Conservation (phyloP, 2,329 filamentous ascomycete genomes). For the Stagonosporopsis tanaceti region DNA sequence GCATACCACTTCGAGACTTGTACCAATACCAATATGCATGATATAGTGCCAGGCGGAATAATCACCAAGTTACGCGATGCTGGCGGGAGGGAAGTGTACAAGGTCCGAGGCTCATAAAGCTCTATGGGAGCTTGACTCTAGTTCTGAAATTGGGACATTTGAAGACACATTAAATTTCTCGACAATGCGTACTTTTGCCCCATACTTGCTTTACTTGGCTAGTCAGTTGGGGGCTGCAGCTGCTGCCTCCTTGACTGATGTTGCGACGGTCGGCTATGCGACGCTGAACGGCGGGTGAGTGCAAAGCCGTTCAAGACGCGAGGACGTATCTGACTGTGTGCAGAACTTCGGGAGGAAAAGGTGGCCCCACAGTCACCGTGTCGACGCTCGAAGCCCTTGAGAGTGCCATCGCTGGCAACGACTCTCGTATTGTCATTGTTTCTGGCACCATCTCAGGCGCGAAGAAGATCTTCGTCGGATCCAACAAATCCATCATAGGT, state of each 20-base stretch:
- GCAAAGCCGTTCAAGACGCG: no score
- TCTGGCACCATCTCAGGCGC: slow-evolving; percentile 52
- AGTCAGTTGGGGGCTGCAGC: not conserved
- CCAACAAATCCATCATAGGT: slow-evolving; percentile 58
- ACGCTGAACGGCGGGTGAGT: slow-evolving; percentile 4
- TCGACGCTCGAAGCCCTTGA: slow-evolving; percentile 46
- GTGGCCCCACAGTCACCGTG: slow-evolving; percentile 38
- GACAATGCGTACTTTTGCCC: not conserved
- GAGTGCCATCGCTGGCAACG: slow-evolving; percentile 51
- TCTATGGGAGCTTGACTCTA: not conserved
- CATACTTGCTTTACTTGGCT: not conserved
- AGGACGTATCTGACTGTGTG: not conserved
- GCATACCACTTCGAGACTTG: not conserved
- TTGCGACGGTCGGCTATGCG: slow-evolving; percentile 5
- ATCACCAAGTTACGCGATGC: not conserved
- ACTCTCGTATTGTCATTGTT: slow-evolving; percentile 55
- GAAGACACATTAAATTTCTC: not conserved
- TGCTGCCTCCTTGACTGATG: slow-evolving; percentile 4
- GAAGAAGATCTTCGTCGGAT: slow-evolving; percentile 51
- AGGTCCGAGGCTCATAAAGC: not conserved
- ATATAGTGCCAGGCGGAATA: not conserved
- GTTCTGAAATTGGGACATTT: not conserved
- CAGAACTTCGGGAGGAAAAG: slow-evolving; percentile 32
- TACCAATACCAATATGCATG: not conserved
- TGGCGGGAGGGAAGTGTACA: not conserved